Conservation (phyloP, 208 protist genomes). For the Trypanosoma congolense region DNA sequence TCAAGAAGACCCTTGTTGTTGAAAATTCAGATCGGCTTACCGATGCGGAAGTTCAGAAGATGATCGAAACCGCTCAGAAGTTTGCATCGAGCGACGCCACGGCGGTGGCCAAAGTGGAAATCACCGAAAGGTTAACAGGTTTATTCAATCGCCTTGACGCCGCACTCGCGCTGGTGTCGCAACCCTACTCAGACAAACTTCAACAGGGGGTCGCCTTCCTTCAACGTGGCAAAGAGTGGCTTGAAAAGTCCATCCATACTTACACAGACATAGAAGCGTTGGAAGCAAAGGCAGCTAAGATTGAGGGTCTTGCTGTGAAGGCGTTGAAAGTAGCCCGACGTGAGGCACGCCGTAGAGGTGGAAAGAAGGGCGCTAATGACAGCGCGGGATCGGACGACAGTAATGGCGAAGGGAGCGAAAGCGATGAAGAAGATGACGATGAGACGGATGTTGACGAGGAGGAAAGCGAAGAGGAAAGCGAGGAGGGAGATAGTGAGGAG, state of each 20-base stretch:
- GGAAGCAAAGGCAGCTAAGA: conserved; percentile 50
- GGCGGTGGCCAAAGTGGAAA: conserved; percentile 23
- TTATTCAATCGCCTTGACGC: conserved; percentile 38
- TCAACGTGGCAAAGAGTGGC: conserved; percentile 49
- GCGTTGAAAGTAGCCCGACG: conserved; percentile 18
- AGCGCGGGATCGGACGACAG: too few relatives aligned
- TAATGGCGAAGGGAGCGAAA: neutral
- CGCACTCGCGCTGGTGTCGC: conserved; percentile 27
- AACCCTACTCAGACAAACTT: conserved; percentile 40
- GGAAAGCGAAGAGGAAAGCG: neutral
- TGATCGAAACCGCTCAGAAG: conserved; percentile 46
- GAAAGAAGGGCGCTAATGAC: too few relatives aligned
- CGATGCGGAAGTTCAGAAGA: conserved; percentile 47
- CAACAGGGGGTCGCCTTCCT: conserved; percentile 57
- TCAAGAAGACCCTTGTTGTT: conserved; percentile 93
- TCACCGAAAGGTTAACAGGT: conserved; percentile 20
- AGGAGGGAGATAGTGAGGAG: neutral
- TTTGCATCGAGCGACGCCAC: conserved; percentile 42
- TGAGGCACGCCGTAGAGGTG: conserved; percentile 20
- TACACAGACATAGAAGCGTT: conserved; percentile 41
- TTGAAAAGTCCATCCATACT: conserved; percentile 36
- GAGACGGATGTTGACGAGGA: conserved; percentile 12
- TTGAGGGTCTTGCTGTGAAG: conserved; percentile 26
- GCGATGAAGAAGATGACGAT: conserved; percentile 5
- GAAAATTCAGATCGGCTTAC: conserved; percentile 72